Conservation (phyloP, 495 filamentous ascomycete species). For the Corynascus novoguineensis region DNA sequence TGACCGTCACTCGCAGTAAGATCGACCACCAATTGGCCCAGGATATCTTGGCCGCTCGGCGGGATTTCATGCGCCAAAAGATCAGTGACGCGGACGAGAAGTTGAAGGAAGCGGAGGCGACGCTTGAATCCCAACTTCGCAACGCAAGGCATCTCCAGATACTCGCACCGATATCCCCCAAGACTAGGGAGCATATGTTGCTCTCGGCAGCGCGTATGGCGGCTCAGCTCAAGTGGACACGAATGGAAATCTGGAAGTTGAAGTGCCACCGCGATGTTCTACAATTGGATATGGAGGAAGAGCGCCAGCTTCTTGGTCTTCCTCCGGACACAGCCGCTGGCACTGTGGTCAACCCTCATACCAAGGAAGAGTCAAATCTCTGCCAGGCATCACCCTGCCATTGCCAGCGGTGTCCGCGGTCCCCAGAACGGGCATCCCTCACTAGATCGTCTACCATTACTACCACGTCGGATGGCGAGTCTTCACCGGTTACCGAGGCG, state of each 20-base stretch:
- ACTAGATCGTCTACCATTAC: slow-evolving; percentile 26
- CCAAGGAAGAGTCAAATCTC: slow-evolving; percentile 27
- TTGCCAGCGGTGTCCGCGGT: slow-evolving; percentile 28
- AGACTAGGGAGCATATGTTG: slow-evolving; percentile 79
- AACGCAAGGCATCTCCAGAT: slow-evolving; percentile 92
- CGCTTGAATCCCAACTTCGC: slow-evolving; percentile 74
- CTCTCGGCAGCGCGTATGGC: slow-evolving; percentile 78
- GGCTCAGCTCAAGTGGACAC: slow-evolving; percentile 85
- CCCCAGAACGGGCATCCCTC: slow-evolving; percentile 29
- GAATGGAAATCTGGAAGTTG: slow-evolving; percentile 89
- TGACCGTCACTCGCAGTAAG: slow-evolving; percentile 57
- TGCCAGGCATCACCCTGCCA: slow-evolving; percentile 22
- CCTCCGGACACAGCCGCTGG: slow-evolving; percentile 25
- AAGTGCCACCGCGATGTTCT: slow-evolving; percentile 89
- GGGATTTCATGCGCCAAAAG: slow-evolving; percentile 73
- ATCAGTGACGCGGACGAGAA: slow-evolving; percentile 81
- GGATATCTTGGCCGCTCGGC: slow-evolving; percentile 74
- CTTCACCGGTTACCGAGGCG: slow-evolving; percentile 34
- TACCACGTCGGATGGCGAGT: slow-evolving; percentile 30
- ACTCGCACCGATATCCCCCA: slow-evolving; percentile 78
- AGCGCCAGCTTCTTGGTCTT: slow-evolving; percentile 42
- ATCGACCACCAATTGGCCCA: slow-evolving; percentile 76
- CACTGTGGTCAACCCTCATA: slow-evolving; percentile 19
- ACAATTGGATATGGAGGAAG: slow-evolving; percentile 75
- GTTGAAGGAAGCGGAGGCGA: slow-evolving; percentile 61